Evolutionary conservation across 805 yeast species (phyloP).

Genomic region (Kluyveromyces aestuarii): DNA sequence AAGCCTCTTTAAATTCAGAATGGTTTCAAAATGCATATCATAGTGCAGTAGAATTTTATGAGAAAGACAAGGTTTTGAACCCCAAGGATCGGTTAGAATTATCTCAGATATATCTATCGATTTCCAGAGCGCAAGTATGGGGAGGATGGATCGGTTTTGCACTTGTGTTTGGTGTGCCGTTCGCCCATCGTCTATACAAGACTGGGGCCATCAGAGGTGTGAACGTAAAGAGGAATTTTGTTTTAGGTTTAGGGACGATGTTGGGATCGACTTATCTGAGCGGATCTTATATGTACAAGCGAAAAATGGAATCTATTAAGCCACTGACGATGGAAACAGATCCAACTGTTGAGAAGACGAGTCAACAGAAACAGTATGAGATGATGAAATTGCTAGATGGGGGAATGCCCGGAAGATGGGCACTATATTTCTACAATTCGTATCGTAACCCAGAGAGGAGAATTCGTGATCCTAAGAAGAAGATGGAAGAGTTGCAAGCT

Average conservation of each 20-base stretch:
- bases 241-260: slow-evolving; percentile 36
- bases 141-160: slow-evolving; percentile 36
- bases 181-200: slow-evolving; percentile 27
- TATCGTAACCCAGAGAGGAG: slow-evolving; percentile 41
- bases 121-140: slow-evolving; percentile 28
- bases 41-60: slow-evolving; percentile 40
- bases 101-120: slow-evolving; percentile 30
- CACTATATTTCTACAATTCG: slow-evolving; percentile 44
- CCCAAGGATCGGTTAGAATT: slow-evolving; percentile 35
- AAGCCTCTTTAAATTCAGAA: slow-evolving; percentile 12
- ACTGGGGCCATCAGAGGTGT: slow-evolving; percentile 30
- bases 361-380: slow-evolving; percentile 22
- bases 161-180: slow-evolving; percentile 36
- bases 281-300: slow-evolving; percentile 25
- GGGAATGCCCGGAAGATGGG: slow-evolving; percentile 35
- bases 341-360: slow-evolving; percentile 7
- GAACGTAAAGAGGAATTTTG: slow-evolving; percentile 33
- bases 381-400: slow-evolving; percentile 28
- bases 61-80: slow-evolving; percentile 37
- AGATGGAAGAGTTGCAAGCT: slow-evolving; percentile 25
- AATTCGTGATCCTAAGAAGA: slow-evolving; percentile 46
- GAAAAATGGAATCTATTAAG: slow-evolving; percentile 19
- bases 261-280: slow-evolving; percentile 26
- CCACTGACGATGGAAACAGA: slow-evolving; percentile 16
- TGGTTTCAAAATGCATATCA: slow-evolving; percentile 33